Base-by-base conservation (phyloP, 768 basidiomycete species). In the Arthromyces matolae region DNA sequence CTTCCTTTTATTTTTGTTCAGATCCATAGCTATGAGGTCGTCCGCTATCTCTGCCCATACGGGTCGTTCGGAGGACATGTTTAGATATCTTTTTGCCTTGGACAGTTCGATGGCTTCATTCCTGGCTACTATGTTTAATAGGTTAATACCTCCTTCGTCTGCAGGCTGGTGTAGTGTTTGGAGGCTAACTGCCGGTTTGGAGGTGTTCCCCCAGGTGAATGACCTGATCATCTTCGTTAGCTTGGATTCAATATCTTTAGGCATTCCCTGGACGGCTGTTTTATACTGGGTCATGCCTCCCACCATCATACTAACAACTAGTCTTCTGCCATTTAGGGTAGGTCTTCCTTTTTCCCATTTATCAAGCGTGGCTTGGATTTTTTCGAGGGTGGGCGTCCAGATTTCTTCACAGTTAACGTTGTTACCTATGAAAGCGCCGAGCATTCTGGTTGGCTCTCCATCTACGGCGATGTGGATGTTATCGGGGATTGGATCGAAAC, bases 101-200 rank as follows among this genome's bases (percentile, higher is more conserved):
- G 20, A 38, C 3, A 47, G 18, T 18, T 47, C 36, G 7, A 47
- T 47, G 0, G 45, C 37, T 32, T 47, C 19, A n/a, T 47, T 47
- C 24, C 45, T 38, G 0, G 13, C 0, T 4, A 14, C 39, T 1
- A 47, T 23, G 16, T 47, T 20, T 10, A 47, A 29, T 1, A 47
- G 16, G 3, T 40, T 40, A 6, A 32, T 47, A 0, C 39, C 39
- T 5, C 24, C 39, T 10, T 28, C 1, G 10, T n/a, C 27, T 16
- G 4, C 1, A 3, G 39, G 25, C 28, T 13, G 2, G 24, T 16
- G 18, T 2, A 27, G 13, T 8, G 39, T 40, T 5, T 40, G 5
- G 9, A 27, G 8, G 0, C 39, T 25, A 7, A 40, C 9, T 0
- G 39, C 27, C 1, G 24, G 39, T 9, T 18, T 13, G 3, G 1